phyloP scores from a whole-genome alignment of 2,329 filamentous ascomycete genomes.

The Colletotrichum melonis region DNA sequence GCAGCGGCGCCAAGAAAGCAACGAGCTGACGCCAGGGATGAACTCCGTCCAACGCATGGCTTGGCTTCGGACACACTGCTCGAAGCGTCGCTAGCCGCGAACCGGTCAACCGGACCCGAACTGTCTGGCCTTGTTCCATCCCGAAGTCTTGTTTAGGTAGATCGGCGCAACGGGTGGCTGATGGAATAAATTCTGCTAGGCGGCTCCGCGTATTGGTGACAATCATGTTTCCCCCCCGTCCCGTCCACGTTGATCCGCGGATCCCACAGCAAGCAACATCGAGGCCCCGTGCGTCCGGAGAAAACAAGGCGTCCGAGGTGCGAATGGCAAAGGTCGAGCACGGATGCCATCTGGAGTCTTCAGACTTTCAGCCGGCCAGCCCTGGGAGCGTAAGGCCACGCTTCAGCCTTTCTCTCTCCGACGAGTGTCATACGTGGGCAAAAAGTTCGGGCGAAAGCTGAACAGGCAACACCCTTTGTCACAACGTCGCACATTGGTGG shows the following conservation, averaged over 20 bases:
- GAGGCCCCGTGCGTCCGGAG: not conserved
- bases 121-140: not conserved
- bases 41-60: too few species aligned
- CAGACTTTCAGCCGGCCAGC: not conserved
- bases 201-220: not conserved
- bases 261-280: not conserved
- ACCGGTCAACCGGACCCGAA: too few species aligned
- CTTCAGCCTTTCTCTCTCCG: not conserved
- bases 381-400: not conserved
- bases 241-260: not conserved
- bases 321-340: slow-evolving; percentile 3
- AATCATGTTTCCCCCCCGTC: too few species aligned
- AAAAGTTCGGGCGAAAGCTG: slow-evolving; percentile 1
- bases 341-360: slow-evolving; percentile 27
- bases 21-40: not conserved
- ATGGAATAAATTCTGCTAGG: not conserved
- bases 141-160: not conserved
- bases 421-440: not conserved
- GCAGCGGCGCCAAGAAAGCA: not conserved
- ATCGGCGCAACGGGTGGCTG: not conserved
- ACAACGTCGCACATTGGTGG: slow-evolving; percentile 25
- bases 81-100: slow-evolving; percentile 16
- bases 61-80: slow-evolving; percentile 22
- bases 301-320: not conserved
- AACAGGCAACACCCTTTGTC: slow-evolving; percentile 12